Evolutionary conservation across 768 basidiomycete genomes (phyloP).

Genomic region (Russula earlei): DNA sequence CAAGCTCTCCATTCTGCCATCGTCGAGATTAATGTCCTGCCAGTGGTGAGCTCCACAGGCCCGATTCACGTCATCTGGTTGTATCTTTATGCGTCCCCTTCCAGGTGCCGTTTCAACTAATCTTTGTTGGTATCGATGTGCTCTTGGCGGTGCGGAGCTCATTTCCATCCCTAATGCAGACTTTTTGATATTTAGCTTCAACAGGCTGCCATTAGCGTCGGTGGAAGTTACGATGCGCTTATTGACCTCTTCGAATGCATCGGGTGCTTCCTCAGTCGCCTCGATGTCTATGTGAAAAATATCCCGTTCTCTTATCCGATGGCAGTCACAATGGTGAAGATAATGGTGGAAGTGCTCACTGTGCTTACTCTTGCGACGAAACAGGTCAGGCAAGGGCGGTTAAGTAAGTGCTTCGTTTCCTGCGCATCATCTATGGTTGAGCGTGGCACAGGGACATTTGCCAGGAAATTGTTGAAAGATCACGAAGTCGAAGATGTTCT

Average conservation of each 20-base stretch:
- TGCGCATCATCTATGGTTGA: background rate
- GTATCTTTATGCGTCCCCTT: background rate
- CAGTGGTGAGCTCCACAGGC: background rate
- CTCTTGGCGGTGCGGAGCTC: background rate
- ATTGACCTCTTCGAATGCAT: background rate
- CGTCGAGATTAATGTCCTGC: no score
- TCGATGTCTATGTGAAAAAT: background rate
- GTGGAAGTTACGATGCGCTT: background rate
- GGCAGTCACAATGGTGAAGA: no score
- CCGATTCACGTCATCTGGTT: no score
- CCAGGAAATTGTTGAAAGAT: background rate
- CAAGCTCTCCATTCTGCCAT: background rate
- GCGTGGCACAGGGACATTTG: background rate
- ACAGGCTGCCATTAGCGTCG: background rate
- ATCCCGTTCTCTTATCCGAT: no score
- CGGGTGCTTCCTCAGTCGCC: background rate
- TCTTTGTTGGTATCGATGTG: background rate
- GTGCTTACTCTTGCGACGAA: background rate
- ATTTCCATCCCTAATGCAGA: background rate
- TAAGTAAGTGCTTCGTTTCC: background rate
- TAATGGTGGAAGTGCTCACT: no score
- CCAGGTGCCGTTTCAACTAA: background rate
- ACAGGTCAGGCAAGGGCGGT: background rate
- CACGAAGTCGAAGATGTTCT: background rate
- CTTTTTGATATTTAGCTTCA: background rate